Base-by-base conservation (phyloP, 331 rosid species). In the Phaseolus coccineus region DNA sequence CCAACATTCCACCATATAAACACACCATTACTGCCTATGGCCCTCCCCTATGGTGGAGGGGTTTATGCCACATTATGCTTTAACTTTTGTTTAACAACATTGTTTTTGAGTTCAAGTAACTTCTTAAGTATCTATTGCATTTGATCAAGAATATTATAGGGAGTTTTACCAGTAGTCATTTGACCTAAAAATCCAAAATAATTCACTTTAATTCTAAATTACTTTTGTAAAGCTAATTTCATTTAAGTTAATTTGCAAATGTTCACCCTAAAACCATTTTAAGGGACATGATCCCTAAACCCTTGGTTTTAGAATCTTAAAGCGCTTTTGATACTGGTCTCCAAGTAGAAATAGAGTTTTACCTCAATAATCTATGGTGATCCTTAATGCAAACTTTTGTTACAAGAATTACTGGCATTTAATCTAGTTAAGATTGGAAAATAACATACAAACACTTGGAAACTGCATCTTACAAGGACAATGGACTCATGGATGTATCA, bases 241-340 rank as follows among this genome's bases (percentile, higher is more conserved):
- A 48, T 48, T 15, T 9, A 42, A 42, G 47, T 42, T 42, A 42
- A 8, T 10, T 42, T 8, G 47, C 47, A 42, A 42, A 42, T 42
- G 47, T 42, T 42, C 13, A 42, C 13, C 47, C 2, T 2, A 42
- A 42, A 42, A 8, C 12, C 9, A 42, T 42, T 42, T 42, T 9
- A 42, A 42, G 47, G 47, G 47, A n/a, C 25, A 56, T 53, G 5
- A 40, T 65, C 22, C 40, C 57, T 69, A 15, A 64, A 68, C 24
- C 62, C 33, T 63, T 77, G 63, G 75, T 77, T 50, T 82, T 31
- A 40, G 7, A 22, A 59, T 33, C n/a, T 10, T 31, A 15, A 2
- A 42, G 25, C 6, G 12, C 8, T 15, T 31, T 30, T 31, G 42
- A 59, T 5, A 6, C 3, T 5, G 4, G 13, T 58, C 37, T 58